These are phyloP conservation scores for Podospora conica DNA, from an alignment of 495 filamentous ascomycete species.

Conservation along the genomic window DNA sequence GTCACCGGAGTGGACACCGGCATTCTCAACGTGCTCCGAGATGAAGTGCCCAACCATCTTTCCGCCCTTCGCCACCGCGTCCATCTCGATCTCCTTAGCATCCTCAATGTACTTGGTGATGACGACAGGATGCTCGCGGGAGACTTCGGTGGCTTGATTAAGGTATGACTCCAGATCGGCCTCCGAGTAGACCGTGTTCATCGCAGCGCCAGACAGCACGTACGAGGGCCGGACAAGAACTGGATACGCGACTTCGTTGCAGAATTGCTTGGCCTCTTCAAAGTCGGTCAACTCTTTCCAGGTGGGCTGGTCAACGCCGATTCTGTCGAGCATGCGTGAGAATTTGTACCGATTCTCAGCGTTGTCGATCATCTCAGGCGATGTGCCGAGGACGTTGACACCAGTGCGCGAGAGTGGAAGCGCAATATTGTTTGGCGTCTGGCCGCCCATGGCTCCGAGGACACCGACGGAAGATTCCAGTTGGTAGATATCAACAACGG, in stretches of 20 bases:
- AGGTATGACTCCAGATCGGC: conserved; percentile 86
- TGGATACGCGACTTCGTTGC: conserved; percentile 77
- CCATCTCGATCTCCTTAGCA: conserved; percentile 95
- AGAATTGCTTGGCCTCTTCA: conserved; percentile 78
- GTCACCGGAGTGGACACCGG: conserved; percentile 94
- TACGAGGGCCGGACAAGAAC: conserved; percentile 93
- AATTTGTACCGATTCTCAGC: conserved; percentile 99
- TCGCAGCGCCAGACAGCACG: conserved; percentile 92
- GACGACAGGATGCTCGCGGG: conserved; percentile 91
- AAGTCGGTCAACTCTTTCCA: conserved; percentile 97
- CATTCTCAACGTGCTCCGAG: conserved; percentile 92
- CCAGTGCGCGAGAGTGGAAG: conserved; percentile 81
- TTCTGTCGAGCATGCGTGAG: conserved; percentile 91
- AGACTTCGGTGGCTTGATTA: conserved; percentile 81
- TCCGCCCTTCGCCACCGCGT: conserved; percentile 84
- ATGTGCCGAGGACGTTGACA: conserved; percentile 88
- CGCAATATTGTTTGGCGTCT: conserved; percentile 97
- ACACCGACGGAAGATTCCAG: conserved; percentile 81
- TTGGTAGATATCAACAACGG: conserved; percentile 91
- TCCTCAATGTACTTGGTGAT: conserved; percentile 99
- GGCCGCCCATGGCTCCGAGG: conserved; percentile 96
- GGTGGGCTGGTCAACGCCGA: conserved; percentile 92
- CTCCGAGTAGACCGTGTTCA: conserved; percentile 91
- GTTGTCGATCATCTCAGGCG: conserved; percentile 96
- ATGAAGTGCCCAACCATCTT: conserved; percentile 88